These are phyloP conservation scores for Vigna unguiculata DNA, from an alignment of 306 rosid species.

Conservation along the genomic window DNA sequence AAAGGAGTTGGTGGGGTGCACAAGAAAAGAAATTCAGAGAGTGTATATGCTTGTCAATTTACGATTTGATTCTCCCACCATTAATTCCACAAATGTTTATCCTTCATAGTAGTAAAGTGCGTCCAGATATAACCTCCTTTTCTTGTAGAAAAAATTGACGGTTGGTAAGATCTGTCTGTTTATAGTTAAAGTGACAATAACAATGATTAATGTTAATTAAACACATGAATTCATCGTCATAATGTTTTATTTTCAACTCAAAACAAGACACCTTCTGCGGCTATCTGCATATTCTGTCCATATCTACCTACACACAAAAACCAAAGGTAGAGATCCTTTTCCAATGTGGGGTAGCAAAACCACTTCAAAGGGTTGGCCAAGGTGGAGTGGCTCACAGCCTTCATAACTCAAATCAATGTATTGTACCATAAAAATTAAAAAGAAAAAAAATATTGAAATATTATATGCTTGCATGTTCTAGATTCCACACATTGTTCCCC, in stretches of 20 bases:
- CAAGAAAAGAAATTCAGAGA: conserved; percentile 11
- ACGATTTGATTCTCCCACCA: conserved; percentile 13
- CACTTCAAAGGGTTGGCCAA: conserved; percentile 54
- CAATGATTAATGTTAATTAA: conserved; percentile 12
- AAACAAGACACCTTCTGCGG: background rate
- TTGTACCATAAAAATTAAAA: conserved; percentile 34
- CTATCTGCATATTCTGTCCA: background rate
- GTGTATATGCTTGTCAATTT: conserved; percentile 14
- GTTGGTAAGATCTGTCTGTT: conserved; percentile 6
- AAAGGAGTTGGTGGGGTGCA: conserved; percentile 33
- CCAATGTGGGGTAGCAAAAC: conserved; percentile 68
- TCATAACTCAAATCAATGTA: conserved; percentile 39
- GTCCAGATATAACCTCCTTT: conserved; percentile 33
- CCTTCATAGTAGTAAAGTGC: conserved; percentile 4
- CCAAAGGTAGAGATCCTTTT: conserved; percentile 38
- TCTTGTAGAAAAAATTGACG: conserved; percentile 15
- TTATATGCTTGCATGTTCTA: conserved; percentile 45
- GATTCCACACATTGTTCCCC: conserved; percentile 52
- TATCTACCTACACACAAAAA: conserved; percentile 38
- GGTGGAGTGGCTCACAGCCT: conserved; percentile 48
- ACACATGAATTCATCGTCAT: background rate
- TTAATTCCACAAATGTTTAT: background rate
- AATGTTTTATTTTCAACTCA: conserved; percentile 2
- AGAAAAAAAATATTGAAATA: conserved; percentile 30
- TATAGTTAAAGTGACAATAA: conserved; percentile 1